These are phyloP conservation scores for Wickerhamiella galacta DNA, from an alignment of 805 yeast genomes.

Conservation along the genomic window DNA sequence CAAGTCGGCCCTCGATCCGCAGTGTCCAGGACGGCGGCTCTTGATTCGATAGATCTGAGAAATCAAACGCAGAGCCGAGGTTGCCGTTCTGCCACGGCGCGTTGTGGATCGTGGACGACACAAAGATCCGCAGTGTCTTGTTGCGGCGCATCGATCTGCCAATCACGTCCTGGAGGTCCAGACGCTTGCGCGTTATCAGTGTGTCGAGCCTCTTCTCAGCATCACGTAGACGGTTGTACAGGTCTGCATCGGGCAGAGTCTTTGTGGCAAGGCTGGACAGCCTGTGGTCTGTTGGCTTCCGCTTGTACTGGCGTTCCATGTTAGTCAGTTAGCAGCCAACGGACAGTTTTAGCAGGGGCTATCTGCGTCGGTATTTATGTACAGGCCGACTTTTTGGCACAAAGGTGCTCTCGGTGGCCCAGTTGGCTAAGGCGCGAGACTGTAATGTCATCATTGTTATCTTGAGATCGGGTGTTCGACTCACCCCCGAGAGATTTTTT, in stretches of 20 bases:
- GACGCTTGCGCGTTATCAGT: conserved; percentile 61
- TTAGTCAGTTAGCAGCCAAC: too few species aligned
- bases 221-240: conserved; percentile 52
- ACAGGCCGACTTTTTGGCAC: too few species aligned
- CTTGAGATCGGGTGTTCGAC: conserved; percentile 24
- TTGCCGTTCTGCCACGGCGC: conserved; percentile 67
- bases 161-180: conserved; percentile 64
- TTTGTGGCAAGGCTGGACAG: conserved; percentile 31
- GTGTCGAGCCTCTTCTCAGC: conserved; percentile 77
- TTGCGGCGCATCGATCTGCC: conserved; percentile 32
- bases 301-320: conserved; percentile 14
- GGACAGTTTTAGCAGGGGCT: too few species aligned
- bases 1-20: conserved; percentile 70
- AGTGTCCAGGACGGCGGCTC: conserved; percentile 46
- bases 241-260: conserved; percentile 50
- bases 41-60: conserved; percentile 2
- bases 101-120: conserved; percentile 66
- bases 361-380: too few species aligned
- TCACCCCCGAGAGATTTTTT: conserved; percentile 21
- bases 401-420: conserved; percentile 24
- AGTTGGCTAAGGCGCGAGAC: conserved; percentile 25
- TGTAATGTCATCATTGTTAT: conserved; percentile 19
- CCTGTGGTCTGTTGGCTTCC: conserved; percentile 36
- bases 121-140: conserved; percentile 56
- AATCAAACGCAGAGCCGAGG: conserved; percentile 5